A percentile compares a stretch with the other conserved stretches of the same genome.
These are phyloP conservation scores for Rhizopus microsporus DNA, from an alignment of 371 early-diverging fungal species.

Conservation along the genomic window DNA sequence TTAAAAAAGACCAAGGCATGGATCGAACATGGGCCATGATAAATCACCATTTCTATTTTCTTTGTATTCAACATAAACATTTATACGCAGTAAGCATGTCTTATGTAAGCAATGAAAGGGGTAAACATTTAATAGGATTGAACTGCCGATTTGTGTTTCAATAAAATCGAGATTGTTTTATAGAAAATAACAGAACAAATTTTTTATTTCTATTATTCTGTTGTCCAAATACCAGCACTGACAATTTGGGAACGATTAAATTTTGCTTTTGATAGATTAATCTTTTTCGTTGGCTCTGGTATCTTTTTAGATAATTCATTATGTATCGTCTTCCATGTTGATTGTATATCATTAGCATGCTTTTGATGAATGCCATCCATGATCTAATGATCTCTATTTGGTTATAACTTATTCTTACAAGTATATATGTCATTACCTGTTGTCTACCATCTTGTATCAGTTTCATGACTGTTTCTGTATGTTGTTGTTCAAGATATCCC, in stretches of 20 bases:
- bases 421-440: slow-evolving; percentile 27
- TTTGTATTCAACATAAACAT: no score
- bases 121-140: background rate
- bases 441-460: slow-evolving; percentile 34
- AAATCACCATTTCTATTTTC: no score
- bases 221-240: slow-evolving; percentile 15
- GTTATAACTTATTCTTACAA: no score
- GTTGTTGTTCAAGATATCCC: slow-evolving; percentile 34
- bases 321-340: slow-evolving; percentile 17
- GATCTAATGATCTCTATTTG: slow-evolving; percentile 17
- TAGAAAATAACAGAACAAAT: slow-evolving; percentile 16
- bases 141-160: background rate
- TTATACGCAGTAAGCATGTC: no score
- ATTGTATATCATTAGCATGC: slow-evolving; percentile 26
- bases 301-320: slow-evolving; percentile 9
- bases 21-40: no score
- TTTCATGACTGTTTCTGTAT: slow-evolving; percentile 30
- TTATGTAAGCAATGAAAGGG: no score
- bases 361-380: slow-evolving; percentile 18
- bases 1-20: no score
- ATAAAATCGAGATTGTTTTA: background rate
- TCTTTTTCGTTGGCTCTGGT: background rate
- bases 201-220: background rate
- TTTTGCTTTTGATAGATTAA: slow-evolving; percentile 30
- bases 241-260: slow-evolving; percentile 24